Conservation (phyloP, 208 protist species). For the Acanthamoeba triangularis region DNA sequence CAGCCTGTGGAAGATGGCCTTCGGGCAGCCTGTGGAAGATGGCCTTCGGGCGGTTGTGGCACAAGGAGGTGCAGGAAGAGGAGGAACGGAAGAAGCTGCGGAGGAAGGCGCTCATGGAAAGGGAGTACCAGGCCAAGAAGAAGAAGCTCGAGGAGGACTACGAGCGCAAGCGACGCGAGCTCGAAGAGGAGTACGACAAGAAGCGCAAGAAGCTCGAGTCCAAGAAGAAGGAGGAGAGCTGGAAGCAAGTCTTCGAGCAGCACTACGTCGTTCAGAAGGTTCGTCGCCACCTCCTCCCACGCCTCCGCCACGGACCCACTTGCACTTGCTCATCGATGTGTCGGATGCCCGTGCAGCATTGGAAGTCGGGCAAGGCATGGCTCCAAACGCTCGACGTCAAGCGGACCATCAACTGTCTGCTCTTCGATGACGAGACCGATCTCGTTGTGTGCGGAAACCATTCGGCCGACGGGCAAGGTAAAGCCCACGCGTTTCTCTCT, state of each 20-base stretch:
- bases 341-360: conserved; percentile 4
- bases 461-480: conserved; percentile 51
- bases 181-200: conserved; percentile 64
- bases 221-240: conserved; percentile 57
- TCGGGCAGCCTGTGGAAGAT: conserved; percentile 73
- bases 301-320: background rate
- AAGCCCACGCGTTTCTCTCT: background rate
- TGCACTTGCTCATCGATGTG: too few relatives aligned
- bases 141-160: conserved; percentile 69
- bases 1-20: too few relatives aligned
- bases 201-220: conserved; percentile 65
- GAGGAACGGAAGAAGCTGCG: conserved; percentile 38
- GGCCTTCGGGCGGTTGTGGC: conserved; percentile 45
- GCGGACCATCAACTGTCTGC: conserved; percentile 54
- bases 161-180: conserved; percentile 65
- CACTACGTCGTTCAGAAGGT: conserved; percentile 66
- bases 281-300: background rate
- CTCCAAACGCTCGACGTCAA: conserved; percentile 49
- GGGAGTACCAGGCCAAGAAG: conserved; percentile 47
- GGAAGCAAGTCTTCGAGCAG: conserved; percentile 65
- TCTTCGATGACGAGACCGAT: conserved; percentile 60
- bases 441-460: conserved; percentile 66
- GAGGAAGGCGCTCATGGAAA: conserved; percentile 25
- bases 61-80: conserved; percentile 30
- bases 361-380: conserved; percentile 58